Percentiles rank a stretch among this genome's conserved stretches.
These are phyloP conservation scores for Sextonia rubra DNA, from an alignment of 164 flowering plant genomes.

Conservation along the genomic window DNA sequence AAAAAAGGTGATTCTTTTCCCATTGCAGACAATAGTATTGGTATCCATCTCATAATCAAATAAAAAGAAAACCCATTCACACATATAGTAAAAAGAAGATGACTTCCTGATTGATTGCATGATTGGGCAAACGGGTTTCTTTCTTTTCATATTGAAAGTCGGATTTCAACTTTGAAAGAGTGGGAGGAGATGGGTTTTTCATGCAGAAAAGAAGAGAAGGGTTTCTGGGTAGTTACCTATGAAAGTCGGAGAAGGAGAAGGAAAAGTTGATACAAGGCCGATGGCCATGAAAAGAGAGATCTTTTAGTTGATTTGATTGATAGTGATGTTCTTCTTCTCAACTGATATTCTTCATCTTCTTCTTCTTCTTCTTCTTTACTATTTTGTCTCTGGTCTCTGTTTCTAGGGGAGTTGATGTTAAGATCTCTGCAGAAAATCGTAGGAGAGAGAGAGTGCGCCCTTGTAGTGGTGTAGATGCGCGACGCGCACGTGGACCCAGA, in stretches of 20 bases:
- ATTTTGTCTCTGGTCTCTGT: neutral
- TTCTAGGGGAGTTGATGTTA: neutral
- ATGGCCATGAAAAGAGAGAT: slow-evolving; percentile 26
- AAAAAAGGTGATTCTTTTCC: neutral
- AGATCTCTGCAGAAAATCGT: neutral
- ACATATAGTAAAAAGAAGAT: neutral
- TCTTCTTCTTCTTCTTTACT: neutral
- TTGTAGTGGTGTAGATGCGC: neutral
- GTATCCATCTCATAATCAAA: neutral
- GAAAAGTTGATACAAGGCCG: slow-evolving; percentile 8
- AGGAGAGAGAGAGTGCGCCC: neutral
- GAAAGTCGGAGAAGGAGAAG: slow-evolving; percentile 29
- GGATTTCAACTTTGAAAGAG: neutral
- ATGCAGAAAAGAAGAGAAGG: neutral
- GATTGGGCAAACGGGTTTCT: neutral
- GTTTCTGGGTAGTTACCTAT: slow-evolving; percentile 24
- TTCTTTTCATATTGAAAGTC: neutral
- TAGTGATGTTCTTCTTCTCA: neutral
- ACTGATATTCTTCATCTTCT: neutral
- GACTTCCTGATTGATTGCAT: neutral
- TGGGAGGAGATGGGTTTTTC: neutral
- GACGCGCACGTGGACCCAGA: neutral
- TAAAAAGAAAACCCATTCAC: neutral
- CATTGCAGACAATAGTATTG: neutral
- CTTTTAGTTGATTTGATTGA: neutral